phyloP scores from a whole-genome alignment of 2,329 filamentous ascomycete species.

The Claviceps africana region DNA sequence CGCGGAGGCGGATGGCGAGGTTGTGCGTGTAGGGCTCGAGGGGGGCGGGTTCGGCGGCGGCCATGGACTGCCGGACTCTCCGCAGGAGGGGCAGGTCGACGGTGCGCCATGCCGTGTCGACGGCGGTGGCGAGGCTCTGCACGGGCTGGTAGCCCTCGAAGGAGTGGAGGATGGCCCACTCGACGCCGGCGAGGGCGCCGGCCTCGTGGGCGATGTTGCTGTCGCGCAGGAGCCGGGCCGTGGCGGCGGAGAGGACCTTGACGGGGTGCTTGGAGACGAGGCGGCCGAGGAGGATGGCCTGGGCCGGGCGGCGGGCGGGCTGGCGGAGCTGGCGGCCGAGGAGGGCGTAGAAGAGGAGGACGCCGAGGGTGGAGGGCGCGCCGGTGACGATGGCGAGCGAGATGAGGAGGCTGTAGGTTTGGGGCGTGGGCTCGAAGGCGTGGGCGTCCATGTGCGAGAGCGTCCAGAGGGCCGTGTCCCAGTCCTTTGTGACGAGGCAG shows the following conservation, averaged over 20 bases:
- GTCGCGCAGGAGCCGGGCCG: slow-evolving; percentile 10
- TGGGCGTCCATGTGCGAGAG: slow-evolving; percentile 13
- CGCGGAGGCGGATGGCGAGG: slow-evolving; percentile 6
- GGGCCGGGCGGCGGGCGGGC: slow-evolving; percentile 12
- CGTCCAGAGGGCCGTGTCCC: slow-evolving; percentile 19
- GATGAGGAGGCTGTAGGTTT: slow-evolving; percentile 26
- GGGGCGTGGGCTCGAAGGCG: slow-evolving; percentile 13
- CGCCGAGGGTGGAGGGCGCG: slow-evolving; percentile 17
- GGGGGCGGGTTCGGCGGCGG: too few relatives aligned
- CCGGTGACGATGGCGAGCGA: slow-evolving; percentile 19
- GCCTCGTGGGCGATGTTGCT: slow-evolving; percentile 8
- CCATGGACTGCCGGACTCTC: background rate
- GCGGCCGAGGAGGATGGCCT: slow-evolving; percentile 13
- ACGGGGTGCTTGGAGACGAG: slow-evolving; percentile 14
- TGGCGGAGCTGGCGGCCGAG: slow-evolving; percentile 17
- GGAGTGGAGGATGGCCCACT: slow-evolving; percentile 16
- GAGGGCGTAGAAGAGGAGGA: slow-evolving; percentile 20
- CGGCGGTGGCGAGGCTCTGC: slow-evolving; percentile 13
- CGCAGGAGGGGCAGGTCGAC: slow-evolving; percentile 11
- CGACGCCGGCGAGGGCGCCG: slow-evolving; percentile 13
- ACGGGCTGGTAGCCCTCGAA: slow-evolving; percentile 16
- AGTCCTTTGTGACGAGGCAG: slow-evolving; percentile 15
- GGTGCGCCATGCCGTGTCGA: slow-evolving; percentile 14
- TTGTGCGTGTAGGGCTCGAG: background rate
- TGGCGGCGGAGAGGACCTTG: slow-evolving; percentile 15